Conservation (phyloP, 2,329 filamentous ascomycete genomes). For the Aspergillus vadensis region DNA sequence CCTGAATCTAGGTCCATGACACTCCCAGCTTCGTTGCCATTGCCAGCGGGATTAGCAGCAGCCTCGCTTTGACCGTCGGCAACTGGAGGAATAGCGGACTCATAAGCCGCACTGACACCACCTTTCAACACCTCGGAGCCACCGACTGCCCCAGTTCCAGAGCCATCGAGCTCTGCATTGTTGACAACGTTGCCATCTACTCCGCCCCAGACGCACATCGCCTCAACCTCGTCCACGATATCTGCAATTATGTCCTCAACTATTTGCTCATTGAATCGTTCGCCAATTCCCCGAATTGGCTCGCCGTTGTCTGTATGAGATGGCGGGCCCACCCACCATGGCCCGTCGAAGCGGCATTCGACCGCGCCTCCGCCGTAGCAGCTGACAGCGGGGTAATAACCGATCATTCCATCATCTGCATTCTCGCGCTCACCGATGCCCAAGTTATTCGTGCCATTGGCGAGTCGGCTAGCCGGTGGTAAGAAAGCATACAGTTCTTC, state of each 20-base stretch:
- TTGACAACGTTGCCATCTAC: conserved; percentile 37
- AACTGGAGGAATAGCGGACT: conserved; percentile 23
- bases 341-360: conserved; percentile 89
- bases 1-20: conserved; percentile 16
- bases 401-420: conserved; percentile 90
- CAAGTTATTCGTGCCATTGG: conserved; percentile 46
- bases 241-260: conserved; percentile 93
- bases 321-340: conserved; percentile 86
- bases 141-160: conserved; percentile 29
- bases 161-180: conserved; percentile 29
- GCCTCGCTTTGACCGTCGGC: conserved; percentile 4
- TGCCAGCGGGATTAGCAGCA: conserved; percentile 23
- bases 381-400: conserved; percentile 92
- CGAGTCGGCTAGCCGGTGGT: conserved; percentile 72
- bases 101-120: conserved; percentile 35
- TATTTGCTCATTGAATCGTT: conserved; percentile 89
- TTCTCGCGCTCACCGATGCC: conserved; percentile 74
- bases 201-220: conserved; percentile 64
- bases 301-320: conserved; percentile 50
- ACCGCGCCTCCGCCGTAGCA: conserved; percentile 89
- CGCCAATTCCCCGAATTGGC: conserved; percentile 62
- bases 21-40: conserved; percentile 24
- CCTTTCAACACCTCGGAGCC: conserved; percentile 37
- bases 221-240: conserved; percentile 87
- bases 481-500: conserved; percentile 86